Evolutionary conservation across 2,329 filamentous ascomycete species (phyloP).

Genomic region (Claviceps sorghi): DNA sequence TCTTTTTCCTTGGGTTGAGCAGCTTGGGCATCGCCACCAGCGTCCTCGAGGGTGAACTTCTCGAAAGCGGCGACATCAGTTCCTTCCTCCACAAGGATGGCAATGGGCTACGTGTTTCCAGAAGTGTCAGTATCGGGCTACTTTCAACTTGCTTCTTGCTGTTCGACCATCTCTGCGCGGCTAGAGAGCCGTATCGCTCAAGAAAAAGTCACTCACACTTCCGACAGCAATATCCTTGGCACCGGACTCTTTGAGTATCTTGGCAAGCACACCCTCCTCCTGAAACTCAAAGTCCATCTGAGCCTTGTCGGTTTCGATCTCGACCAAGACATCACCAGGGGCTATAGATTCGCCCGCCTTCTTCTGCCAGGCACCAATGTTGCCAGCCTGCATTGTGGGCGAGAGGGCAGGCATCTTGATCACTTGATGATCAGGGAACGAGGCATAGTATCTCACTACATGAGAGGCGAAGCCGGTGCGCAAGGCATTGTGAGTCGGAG

Average conservation of each 20-base stretch:
- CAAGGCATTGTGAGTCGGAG: slow-evolving; percentile 33
- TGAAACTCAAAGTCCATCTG: slow-evolving; percentile 99
- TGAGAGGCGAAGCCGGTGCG: slow-evolving; percentile 37
- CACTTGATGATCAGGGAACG: slow-evolving; percentile 86
- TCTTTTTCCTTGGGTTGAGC: slow-evolving; percentile 53
- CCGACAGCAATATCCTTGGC: slow-evolving; percentile 90
- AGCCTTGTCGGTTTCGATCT: slow-evolving; percentile 99
- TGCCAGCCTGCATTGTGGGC: slow-evolving; percentile 92
- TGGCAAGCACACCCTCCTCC: slow-evolving; percentile 90
- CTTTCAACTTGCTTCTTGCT: background rate
- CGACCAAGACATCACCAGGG: slow-evolving; percentile 88
- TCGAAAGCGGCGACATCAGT: slow-evolving; percentile 79
- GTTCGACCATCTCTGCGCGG: background rate
- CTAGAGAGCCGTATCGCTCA: slow-evolving; percentile 4
- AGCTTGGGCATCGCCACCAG: slow-evolving; percentile 62
- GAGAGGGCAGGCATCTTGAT: slow-evolving; percentile 97
- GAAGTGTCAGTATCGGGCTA: slow-evolving; percentile 6
- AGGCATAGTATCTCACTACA: slow-evolving; percentile 54
- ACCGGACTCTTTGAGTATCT: slow-evolving; percentile 82
- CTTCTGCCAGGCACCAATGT: slow-evolving; percentile 97
- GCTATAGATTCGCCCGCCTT: slow-evolving; percentile 76
- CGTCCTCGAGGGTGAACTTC: slow-evolving; percentile 75
- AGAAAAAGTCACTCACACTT: slow-evolving; percentile 52
- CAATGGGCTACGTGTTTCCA: slow-evolving; percentile 59
- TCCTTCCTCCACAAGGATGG: slow-evolving; percentile 84